These are phyloP conservation scores for Tritrichomonas musculus DNA, from an alignment of 208 protist genomes.

Conservation along the genomic window DNA sequence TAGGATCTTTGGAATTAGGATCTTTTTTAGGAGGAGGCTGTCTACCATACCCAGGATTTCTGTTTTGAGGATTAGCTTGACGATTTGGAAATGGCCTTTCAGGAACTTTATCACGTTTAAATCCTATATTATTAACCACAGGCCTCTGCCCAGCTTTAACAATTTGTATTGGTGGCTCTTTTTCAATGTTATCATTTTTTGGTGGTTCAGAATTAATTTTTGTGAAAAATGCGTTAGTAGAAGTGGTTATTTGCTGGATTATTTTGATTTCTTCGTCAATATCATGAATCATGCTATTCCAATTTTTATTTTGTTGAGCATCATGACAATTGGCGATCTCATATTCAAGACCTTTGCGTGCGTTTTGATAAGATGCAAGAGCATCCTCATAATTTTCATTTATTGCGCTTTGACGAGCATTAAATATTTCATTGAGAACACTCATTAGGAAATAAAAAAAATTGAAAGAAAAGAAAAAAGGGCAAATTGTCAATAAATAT, in stretches of 20 bases:
- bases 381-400: conserved; percentile 50
- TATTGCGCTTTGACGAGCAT: conserved; percentile 43
- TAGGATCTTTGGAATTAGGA: not conserved
- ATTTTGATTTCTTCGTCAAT: not conserved
- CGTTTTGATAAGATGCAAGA: not conserved
- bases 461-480: not conserved
- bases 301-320: not conserved
- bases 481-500: not conserved
- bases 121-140: not conserved
- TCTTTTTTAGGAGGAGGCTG: not conserved
- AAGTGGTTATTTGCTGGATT: not conserved
- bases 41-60: not conserved
- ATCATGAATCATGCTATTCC: not conserved
- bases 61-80: not conserved
- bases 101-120: not conserved
- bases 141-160: not conserved
- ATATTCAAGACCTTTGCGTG: not conserved
- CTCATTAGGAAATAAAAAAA: too few species aligned
- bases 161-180: not conserved
- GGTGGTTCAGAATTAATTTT: not conserved
- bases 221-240: not conserved
- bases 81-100: not conserved
- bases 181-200: not conserved
- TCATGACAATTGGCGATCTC: conserved; percentile 26
- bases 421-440: not conserved